Conservation (phyloP, 2,329 filamentous ascomycete species). For the Diaporthe caulivora region DNA sequence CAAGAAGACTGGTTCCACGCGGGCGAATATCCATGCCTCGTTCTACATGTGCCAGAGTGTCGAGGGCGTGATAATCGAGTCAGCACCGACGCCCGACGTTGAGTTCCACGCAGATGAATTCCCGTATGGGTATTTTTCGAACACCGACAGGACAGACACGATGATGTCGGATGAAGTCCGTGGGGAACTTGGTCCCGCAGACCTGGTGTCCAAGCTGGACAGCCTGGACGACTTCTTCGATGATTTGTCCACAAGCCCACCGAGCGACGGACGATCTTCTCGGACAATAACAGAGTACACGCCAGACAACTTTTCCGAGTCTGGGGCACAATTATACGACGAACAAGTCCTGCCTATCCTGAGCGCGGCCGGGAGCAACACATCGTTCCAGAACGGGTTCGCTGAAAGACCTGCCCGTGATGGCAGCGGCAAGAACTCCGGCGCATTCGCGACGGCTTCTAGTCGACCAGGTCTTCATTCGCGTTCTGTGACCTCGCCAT, state of each 20-base stretch:
- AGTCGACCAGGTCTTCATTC: constrained; percentile 79
- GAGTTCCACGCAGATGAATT: constrained; percentile 95
- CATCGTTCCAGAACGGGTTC: constrained; percentile 90
- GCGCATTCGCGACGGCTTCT: constrained; percentile 64
- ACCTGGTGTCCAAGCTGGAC: constrained; percentile 84
- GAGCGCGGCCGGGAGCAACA: constrained; percentile 77
- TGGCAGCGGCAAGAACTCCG: constrained; percentile 74
- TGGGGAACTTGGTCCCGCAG: constrained; percentile 80
- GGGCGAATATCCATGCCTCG: constrained; percentile 93
- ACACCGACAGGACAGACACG: constrained; percentile 82
- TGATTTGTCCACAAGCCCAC: constrained; percentile 71
- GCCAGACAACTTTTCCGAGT: constrained; percentile 73
- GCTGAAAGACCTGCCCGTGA: constrained; percentile 63
- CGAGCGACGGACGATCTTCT: constrained; percentile 72
- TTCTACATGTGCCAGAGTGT: constrained; percentile 91
- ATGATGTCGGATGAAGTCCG: constrained; percentile 91
- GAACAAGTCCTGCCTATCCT: constrained; percentile 93
- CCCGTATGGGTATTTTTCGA: constrained; percentile 82
- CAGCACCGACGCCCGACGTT: constrained; percentile 83
- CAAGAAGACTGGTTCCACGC: constrained; percentile 86
- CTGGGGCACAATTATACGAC: constrained; percentile 87
- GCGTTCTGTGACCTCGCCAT: constrained; percentile 87
- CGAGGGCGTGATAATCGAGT: constrained; percentile 68
- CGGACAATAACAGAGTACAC: constrained; percentile 75
- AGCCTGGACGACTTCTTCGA: constrained; percentile 88